Evolutionary conservation across 169 alveolate species (phyloP), one percentile per base, ranked within the genome.

Genomic region (Plasmodium gonderi): DNA sequence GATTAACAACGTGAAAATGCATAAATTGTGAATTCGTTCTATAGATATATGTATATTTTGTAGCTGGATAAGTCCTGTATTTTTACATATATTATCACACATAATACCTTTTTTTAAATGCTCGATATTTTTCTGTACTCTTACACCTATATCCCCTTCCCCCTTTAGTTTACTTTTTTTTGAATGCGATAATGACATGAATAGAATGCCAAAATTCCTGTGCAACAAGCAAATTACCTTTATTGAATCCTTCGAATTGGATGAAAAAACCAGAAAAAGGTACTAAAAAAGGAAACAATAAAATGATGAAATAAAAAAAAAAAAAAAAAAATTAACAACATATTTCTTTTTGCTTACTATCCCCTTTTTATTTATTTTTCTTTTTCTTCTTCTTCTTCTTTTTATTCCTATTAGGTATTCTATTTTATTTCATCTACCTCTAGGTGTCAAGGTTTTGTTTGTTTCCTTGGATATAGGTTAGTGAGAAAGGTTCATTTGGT

Each of bases 231-330:
- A 85, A 26, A 85, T 85, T 44, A 85, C 87, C 11, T 76, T 65
- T 51, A 85, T 85, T 51, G 92, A 85, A 36, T 51, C 92, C 44
- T 85, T 85, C 60, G 92, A 72, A 42, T 60, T 85, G 45, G 85
- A 74, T 40, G 87, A 72, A 51, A 85, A 85, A 85, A 74, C 40
- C 31, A 72, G 85, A 67, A 85, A 54, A 36, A 85, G 67, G 92
- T 85, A 85, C n/a, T 36, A 79, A 2, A 26, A 36, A 78, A 0
- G 31, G 36, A 44, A 20, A 23, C 31, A 33, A 3, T 64, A 26
- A 44, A n/a, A n/a, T n/a, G n/a, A n/a, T n/a, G n/a, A n/a, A n/a
- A n/a, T n/a, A n/a, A n/a, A n/a, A n/a, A n/a, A n/a, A n/a, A n/a
- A n/a, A n/a, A n/a, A n/a, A n/a, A n/a, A n/a, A n/a, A n/a, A n/a